Evolutionary conservation across 441 rosid species (phyloP), one percentile per base, ranked within the genome.

Genomic region (Brassica balearica): DNA sequence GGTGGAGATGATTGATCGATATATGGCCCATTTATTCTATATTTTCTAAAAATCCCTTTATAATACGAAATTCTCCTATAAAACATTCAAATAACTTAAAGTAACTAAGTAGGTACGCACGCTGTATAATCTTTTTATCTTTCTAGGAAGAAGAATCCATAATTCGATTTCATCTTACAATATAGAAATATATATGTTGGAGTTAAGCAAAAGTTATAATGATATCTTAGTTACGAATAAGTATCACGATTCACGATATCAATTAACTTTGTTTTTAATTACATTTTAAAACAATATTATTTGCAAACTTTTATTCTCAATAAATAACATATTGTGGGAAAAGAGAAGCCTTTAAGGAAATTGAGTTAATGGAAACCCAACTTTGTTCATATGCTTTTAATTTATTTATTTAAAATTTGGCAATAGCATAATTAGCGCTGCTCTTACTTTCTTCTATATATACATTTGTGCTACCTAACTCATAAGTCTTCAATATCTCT

Each of bases 301-400:
- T 32, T 72, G 69, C 69, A 73, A 61, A 36, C 15, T 22, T 58
- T 65, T 65, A 5, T 27, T 38, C 25, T 71, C 38, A 41, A 43
- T 27, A 41, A 55, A 68, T 62, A 59, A 66, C 43, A 23, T 14
- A 70, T 1, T 19, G 34, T 23, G 51, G 65, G 43, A 19, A 68
- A 59, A 66, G 69, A 9, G 14, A 29, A 68, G 69, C 27, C 77
- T 68, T 73, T 78, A 73, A 34, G 70, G 71, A 73, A 73, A 68
- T 70, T 73, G 82, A 68, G 66, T 79, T 53, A 73, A 73, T 62
- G 74, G 58, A 79, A 48, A 73, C 74, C 60, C 64, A 66, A 67
- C 65, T 73, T 68, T 73, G 34, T 23, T 73, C 70, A 25, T 41
- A 73, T 74, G 6, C 69, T 60, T 67, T 78, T 61, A 62, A 67